Conservation (phyloP, 352 stramenopile species). For the Phytophthora litchii region DNA sequence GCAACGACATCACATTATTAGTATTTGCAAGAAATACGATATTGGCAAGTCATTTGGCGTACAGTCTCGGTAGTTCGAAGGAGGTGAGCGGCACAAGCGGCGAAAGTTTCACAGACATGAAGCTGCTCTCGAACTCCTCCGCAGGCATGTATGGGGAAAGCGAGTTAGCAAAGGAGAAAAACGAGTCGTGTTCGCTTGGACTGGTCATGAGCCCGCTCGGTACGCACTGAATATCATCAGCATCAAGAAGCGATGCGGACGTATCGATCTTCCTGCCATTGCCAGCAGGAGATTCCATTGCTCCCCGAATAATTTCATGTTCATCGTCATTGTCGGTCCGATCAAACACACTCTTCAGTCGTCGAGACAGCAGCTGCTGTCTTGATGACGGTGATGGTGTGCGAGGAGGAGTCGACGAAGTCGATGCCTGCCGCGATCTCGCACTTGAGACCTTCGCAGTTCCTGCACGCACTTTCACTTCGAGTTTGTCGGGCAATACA, state of each 20-base stretch:
- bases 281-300: slow-evolving; percentile 14
- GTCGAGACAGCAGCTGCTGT: slow-evolving; percentile 39
- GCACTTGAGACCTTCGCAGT: neutral
- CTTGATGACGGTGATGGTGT: slow-evolving; percentile 40
- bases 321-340: slow-evolving; percentile 28
- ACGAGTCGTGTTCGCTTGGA: slow-evolving; percentile 69
- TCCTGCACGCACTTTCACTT: slow-evolving; percentile 2
- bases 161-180: slow-evolving; percentile 82
- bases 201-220: slow-evolving; percentile 41
- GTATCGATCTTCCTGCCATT: neutral
- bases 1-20: slow-evolving; percentile 13
- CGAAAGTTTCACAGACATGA: slow-evolving; percentile 65
- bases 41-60: slow-evolving; percentile 17
- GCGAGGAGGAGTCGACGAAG: slow-evolving; percentile 3
- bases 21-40: neutral
- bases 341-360: slow-evolving; percentile 47
- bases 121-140: slow-evolving; percentile 69
- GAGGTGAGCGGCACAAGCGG: slow-evolving; percentile 56
- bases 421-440: slow-evolving; percentile 10
- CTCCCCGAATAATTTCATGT: slow-evolving; percentile 7
- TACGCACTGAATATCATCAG: slow-evolving; percentile 45
- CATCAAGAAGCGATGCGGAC: slow-evolving; percentile 18
- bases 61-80: slow-evolving; percentile 73
- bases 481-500: neutral
- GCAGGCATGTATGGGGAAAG: slow-evolving; percentile 65